Evolutionary conservation across 1,139 yeast species (phyloP), one percentile per base, ranked within the genome.

Genomic region (Yamadazyma friedrichii): DNA sequence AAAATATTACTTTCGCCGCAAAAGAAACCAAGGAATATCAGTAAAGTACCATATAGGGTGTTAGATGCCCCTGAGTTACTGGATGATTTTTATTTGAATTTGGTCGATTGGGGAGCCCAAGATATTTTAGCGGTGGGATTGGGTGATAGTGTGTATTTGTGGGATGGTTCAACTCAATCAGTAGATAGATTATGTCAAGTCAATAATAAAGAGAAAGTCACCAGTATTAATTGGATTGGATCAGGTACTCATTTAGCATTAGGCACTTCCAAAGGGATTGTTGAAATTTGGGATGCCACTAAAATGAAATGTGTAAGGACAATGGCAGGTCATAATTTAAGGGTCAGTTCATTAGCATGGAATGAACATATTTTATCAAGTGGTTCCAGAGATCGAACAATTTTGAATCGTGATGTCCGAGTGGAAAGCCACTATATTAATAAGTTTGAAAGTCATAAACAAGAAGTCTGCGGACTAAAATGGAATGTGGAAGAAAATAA

Each of bases 261-360:
- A 10, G 99, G 99, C 3, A 88, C 97, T 1, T 76, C 79, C 43
- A 74, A 80, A 38, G 98, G 98, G 1, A 59, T 84, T 33, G 97
- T 93, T 4, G 96, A 91, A 57, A 88, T 93, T 17, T 93, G 97
- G 95, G 98, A 94, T 61, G 95, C 93, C 1, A 80, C 86, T n/a
- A 82, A 84, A 40, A 76, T 80, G 46, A 84, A 87, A 61, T 83
- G 95, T 53, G 80, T 91, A 9, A 74, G 98, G 48, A 84, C 95
- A 9, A 87, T 94, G 93, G 77, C 93, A 2, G 98, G 98, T 3
- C 99, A 93, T 65, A 72, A 79, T 29, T 77, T 84, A 39, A 73
- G 98, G 45, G 96, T 87, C 0, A 83, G 95, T 33, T 82, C 97
- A 3, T 68, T 94, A 42, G 85, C 97, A 0, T 93, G 98, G 98